Conservation (phyloP, 768 basidiomycete species). For the Peribolospora kevripleyi region DNA sequence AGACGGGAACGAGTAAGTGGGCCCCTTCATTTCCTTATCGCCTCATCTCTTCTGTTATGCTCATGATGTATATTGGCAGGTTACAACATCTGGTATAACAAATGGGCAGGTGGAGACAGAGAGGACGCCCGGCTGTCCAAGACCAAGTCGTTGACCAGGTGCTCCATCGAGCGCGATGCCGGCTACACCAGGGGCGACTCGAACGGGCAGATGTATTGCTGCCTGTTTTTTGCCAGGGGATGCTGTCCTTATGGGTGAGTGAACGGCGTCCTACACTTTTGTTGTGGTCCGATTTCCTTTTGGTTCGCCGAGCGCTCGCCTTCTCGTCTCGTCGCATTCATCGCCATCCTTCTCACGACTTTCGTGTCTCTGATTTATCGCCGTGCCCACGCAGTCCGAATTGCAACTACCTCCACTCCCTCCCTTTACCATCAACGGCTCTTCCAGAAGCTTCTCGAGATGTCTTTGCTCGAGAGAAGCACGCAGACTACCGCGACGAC, state of each 20-base stretch:
- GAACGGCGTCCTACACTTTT: not conserved
- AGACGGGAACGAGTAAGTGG: too few relatives aligned
- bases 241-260: constrained; percentile 75
- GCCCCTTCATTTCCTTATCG: too few relatives aligned
- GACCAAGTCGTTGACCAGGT: constrained; percentile 79
- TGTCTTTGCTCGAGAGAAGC: constrained; percentile 91
- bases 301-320: not conserved
- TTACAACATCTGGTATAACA: constrained; percentile 73
- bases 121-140: constrained; percentile 51
- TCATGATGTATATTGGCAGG: too few relatives aligned
- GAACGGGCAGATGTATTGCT: constrained; percentile 73
- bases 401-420: constrained; percentile 79
- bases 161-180: constrained; percentile 61
- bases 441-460: constrained; percentile 84
- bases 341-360: not conserved
- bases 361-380: too few relatives aligned
- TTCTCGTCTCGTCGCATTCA: not conserved
- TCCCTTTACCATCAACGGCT: constrained; percentile 38
- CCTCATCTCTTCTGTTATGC: too few relatives aligned
- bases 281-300: not conserved
- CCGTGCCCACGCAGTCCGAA: constrained; percentile 25
- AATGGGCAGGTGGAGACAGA: constrained; percentile 98
- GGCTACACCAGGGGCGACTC: constrained; percentile 90
- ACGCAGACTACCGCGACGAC: constrained; percentile 89
- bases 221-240: constrained; percentile 83